Conservation (phyloP, 345 rosid genomes). For the Eucalyptus curtisii region DNA sequence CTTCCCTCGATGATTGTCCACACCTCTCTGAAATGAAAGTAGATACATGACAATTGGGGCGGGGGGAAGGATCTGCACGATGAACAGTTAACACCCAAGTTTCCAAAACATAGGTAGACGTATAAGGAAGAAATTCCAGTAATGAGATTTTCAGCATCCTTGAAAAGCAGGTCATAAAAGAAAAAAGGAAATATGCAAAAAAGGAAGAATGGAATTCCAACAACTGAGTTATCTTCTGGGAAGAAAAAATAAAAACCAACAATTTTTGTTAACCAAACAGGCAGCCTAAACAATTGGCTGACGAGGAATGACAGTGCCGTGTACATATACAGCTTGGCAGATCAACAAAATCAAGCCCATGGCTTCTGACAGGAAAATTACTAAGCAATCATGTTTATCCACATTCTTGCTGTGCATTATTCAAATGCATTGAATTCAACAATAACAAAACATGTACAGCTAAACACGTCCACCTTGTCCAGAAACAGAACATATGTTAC, state of each 20-base stretch:
- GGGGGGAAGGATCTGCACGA: not conserved
- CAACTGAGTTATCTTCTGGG: not conserved
- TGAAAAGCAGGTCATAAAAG: not conserved
- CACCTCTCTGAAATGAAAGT: conserved; percentile 42
- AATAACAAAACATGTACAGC: not conserved
- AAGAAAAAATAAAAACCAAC: not conserved
- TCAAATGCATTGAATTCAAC: not conserved
- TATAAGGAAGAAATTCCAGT: not conserved
- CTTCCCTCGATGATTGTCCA: conserved; percentile 70
- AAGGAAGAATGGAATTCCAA: not conserved
- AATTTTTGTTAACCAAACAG: not conserved
- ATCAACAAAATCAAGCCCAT: not conserved
- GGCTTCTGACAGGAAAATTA: not conserved
- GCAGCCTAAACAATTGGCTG: not conserved
- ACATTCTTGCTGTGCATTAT: not conserved
- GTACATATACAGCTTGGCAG: not conserved
- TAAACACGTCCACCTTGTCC: not conserved
- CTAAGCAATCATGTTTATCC: not conserved
- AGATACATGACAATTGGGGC: not conserved
- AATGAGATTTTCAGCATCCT: not conserved
- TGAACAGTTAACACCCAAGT: not conserved
- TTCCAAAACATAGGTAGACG: not conserved
- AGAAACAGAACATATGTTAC: not conserved
- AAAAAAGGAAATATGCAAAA: not conserved
- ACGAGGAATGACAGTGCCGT: not conserved